phyloP scores from a whole-genome alignment of 768 basidiomycete genomes.

The Termitomyces sp. region DNA sequence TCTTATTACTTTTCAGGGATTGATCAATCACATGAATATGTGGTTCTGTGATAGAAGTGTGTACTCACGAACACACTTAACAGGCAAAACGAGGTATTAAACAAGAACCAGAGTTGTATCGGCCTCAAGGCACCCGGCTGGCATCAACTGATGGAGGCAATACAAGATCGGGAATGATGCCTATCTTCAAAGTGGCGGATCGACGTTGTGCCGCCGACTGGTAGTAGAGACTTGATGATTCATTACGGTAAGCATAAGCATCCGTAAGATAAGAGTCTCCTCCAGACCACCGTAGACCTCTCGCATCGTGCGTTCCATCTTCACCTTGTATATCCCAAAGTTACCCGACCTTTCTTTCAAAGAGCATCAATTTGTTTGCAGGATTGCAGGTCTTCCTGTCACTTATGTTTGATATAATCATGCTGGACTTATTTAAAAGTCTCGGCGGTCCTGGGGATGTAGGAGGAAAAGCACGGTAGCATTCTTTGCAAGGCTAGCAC shows the following conservation, averaged over 20 bases:
- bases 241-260: background rate
- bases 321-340: conserved; percentile 16
- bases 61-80: background rate
- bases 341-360: conserved; percentile 3
- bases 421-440: conserved; percentile 2
- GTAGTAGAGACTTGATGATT: conserved; percentile 13
- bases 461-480: conserved; percentile 13
- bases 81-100: background rate
- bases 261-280: conserved; percentile 3
- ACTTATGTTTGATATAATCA: conserved; percentile 5
- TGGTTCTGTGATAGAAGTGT: background rate
- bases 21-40: background rate
- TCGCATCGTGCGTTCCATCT: conserved; percentile 9
- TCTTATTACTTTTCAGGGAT: background rate
- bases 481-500: conserved; percentile 9
- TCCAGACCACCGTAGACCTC: conserved; percentile 11
- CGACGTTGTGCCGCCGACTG: conserved; percentile 3
- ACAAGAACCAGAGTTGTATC: background rate
- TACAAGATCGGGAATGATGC: background rate
- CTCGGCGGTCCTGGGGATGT: background rate
- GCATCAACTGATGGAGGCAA: background rate
- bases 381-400: conserved; percentile 13
- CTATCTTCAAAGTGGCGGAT: background rate
- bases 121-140: background rate
- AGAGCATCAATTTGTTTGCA: too few relatives aligned